Evolutionary conservation across 2,329 filamentous ascomycete species (phyloP), one percentile per base, ranked within the genome.

Genomic region (Exophiala bonariae): DNA sequence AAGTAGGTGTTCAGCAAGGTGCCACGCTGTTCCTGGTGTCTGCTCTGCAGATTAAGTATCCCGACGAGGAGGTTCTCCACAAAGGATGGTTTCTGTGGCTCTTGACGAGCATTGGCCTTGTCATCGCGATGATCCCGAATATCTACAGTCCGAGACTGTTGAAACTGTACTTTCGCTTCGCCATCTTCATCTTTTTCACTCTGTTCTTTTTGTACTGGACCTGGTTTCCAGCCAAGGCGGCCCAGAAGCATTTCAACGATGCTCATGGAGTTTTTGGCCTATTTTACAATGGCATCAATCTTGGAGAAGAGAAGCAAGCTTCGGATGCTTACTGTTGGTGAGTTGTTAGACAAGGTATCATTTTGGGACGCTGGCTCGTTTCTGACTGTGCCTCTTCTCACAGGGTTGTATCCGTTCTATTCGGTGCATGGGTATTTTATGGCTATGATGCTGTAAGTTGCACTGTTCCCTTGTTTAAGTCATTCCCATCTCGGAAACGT

Each of bases 211-310:
- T 68, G 14, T 69, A 67, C 46, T 68, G 63, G 65, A 65, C 64
- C 41, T 70, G 68, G 67, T 67, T 71, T 46, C 67, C 68, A 8
- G 58, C 64, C 47, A 61, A 58, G 44, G 67, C 65, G 0, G 49
- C 60, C 2, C 60, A 63, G 3, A 58, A 63, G 11, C 52, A 54
- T 35, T 70, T 71, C 44, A 65, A 69, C 54, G 52, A 60, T 6
- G 50, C 50, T 4, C 52, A 52, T n/a, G 63, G 57, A 3, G 65
- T 65, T 1, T 68, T 71, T 44, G 50, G 59, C 13, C 54, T 61
- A 13, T 67, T 69, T 50, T 67, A 69, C 49, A 71, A 71, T 40
- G 67, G 66, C 2, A 70, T 71, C 48, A 70, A 70, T 20, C 23
- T 54, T 10, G 66, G 63, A 2, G 51, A 57, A 4, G 49, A 61